Evolutionary conservation across 2,329 filamentous ascomycete genomes (phyloP).

Genomic region (Aspergillus calidoustus): DNA sequence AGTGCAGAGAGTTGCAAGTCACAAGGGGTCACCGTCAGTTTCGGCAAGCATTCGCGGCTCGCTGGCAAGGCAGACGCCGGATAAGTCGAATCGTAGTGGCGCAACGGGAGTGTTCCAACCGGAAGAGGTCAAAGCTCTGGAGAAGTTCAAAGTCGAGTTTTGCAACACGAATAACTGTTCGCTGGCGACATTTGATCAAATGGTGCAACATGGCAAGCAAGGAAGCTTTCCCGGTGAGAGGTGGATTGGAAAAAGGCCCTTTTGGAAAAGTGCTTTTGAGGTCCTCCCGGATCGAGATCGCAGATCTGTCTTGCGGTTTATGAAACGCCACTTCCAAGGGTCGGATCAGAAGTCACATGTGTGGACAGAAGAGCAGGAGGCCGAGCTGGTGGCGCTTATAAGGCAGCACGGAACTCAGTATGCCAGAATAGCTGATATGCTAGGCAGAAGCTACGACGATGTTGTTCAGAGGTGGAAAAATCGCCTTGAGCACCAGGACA

Average conservation of each 20-base stretch:
- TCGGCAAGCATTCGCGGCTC: not conserved
- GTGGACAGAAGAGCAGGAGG: slow-evolving; percentile 48
- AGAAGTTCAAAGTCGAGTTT: slow-evolving; percentile 39
- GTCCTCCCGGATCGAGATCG: slow-evolving; percentile 42
- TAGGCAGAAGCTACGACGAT: slow-evolving; percentile 47
- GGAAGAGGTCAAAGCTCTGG: slow-evolving; percentile 37
- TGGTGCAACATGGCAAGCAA: slow-evolving; percentile 39
- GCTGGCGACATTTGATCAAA: slow-evolving; percentile 33
- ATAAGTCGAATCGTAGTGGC: slow-evolving; percentile 18
- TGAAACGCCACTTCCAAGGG: slow-evolving; percentile 48
- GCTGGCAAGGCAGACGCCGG: slow-evolving; percentile 14
- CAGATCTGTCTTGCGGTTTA: slow-evolving; percentile 47
- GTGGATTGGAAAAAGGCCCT: slow-evolving; percentile 36
- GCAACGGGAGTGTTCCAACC: slow-evolving; percentile 36
- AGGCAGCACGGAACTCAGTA: slow-evolving; percentile 41
- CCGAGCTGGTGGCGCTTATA: slow-evolving; percentile 42
- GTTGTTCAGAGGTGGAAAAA: slow-evolving; percentile 51
- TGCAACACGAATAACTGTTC: slow-evolving; percentile 35
- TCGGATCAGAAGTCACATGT: slow-evolving; percentile 41
- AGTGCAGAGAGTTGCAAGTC: not conserved
- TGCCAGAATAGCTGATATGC: slow-evolving; percentile 40
- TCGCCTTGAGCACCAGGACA: slow-evolving; percentile 42
- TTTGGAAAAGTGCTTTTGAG: slow-evolving; percentile 42
- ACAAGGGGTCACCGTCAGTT: not conserved
- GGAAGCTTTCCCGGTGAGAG: slow-evolving; percentile 30